Evolutionary conservation across 192 early-diverging fungal species (phyloP), one percentile per base, ranked within the genome.

Genomic region (Phlyctochytrium bullatum): DNA sequence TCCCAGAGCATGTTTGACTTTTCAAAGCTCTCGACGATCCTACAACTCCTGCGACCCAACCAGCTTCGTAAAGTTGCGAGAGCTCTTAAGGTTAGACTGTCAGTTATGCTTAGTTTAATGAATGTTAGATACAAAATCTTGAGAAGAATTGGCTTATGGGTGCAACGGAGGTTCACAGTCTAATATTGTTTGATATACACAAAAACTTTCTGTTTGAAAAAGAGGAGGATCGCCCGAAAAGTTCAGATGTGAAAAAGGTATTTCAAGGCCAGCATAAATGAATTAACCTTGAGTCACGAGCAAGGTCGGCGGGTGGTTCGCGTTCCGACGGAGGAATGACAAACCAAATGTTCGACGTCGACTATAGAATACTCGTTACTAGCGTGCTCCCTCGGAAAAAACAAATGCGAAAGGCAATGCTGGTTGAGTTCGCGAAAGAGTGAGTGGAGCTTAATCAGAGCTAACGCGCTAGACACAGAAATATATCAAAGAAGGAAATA

Each of bases 71-170:
- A 71, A 36, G 30, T 80, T 16, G 36, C 69, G 16, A 50, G 67
- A 2, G 68, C 74, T 52, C 50, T 83, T 51, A 80, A 80, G 71
- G 73, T 79, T 40, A 16, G 2, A 6, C 25, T 50, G 17, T 71
- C n/a, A 4, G 31, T 20, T 10, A 0, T 14, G 23, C 34, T 58
- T 31, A 58, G 33, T 24, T 25, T 1, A 40, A 17, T n/a, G 50
- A 23, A 20, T 51, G n/a, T n/a, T n/a, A 78, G 76, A 40, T 71
- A 27, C 82, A 84, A 63, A n/a, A 72, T 1, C 27, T 78, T 2
- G 82, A 84, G 63, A 84, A 79, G 36, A 67, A 67, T 47, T 84
- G 77, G 76, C 34, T 72, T 17, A 76, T 77, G 75, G 75, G 54
- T 24, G 69, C 75, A 2, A 75, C 69, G 1, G 80, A 82, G 66